phyloP scores from a whole-genome alignment of 306 rosid genomes.

The Amphicarpaea edgeworthii region DNA sequence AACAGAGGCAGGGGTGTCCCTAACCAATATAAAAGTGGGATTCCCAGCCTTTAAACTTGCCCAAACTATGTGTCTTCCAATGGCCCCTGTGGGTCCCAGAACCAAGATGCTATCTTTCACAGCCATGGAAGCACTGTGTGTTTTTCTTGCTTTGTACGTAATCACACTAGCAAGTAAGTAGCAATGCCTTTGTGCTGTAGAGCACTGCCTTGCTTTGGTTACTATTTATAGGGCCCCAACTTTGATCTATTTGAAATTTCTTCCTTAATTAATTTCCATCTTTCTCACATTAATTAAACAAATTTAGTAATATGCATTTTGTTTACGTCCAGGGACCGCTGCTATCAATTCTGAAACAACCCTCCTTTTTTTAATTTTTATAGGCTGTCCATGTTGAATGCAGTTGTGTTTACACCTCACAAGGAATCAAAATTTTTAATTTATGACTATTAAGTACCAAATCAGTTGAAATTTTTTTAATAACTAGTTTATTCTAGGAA shows the following conservation, averaged over 20 bases:
- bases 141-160: background rate
- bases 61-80: slow-evolving; percentile 52
- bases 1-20: slow-evolving; percentile 31
- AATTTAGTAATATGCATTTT: background rate
- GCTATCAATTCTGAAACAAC: background rate
- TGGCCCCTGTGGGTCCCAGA: slow-evolving; percentile 52
- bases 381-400: too few relatives aligned
- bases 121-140: slow-evolving; percentile 38
- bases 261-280: background rate
- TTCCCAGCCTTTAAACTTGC: slow-evolving; percentile 53
- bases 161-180: background rate
- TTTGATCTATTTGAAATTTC: background rate
- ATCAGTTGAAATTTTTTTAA: too few relatives aligned
- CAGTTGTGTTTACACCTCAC: too few relatives aligned
- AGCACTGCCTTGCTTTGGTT: background rate
- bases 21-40: slow-evolving; percentile 51
- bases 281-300: background rate
- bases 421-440: too few relatives aligned
- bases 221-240: slow-evolving; percentile 5
- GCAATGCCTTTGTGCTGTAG: slow-evolving; percentile 16
- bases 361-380: background rate
- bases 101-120: slow-evolving; percentile 49
- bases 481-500: too few relatives aligned
- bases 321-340: background rate
- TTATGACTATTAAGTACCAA: too few relatives aligned